phyloP scores from a whole-genome alignment of 164 flowering plant genomes.

The Santalum album region DNA sequence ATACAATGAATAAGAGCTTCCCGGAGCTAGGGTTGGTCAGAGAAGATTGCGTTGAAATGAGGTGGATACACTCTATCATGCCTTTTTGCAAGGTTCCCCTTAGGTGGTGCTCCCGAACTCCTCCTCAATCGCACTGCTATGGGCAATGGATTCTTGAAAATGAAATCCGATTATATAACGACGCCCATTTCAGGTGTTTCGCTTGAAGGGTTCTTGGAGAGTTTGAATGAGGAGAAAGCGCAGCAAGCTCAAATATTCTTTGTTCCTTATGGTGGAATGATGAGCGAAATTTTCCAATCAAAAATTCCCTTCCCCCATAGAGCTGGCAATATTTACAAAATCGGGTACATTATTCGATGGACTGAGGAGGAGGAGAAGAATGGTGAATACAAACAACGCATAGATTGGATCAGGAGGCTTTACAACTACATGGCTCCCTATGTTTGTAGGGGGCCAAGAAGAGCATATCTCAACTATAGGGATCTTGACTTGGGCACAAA shows the following conservation, averaged over 20 bases:
- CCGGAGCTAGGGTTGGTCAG: constrained; percentile 23
- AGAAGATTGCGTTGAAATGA: constrained; percentile 14
- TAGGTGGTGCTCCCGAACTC: constrained; percentile 7
- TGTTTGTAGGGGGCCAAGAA: constrained; percentile 23
- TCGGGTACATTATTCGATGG: constrained; percentile 28
- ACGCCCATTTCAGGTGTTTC: constrained; percentile 18
- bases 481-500: no score
- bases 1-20: constrained; percentile 18
- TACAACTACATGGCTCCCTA: constrained; percentile 17
- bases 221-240: constrained; percentile 10
- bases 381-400: constrained; percentile 8
- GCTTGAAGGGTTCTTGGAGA: constrained; percentile 22
- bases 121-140: constrained; percentile 14
- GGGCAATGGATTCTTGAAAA: constrained; percentile 17
- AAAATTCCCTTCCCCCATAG: constrained; percentile 31
- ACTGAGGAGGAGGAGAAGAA: not conserved
- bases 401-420: constrained; percentile 25
- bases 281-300: constrained; percentile 20
- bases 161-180: constrained; percentile 23
- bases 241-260: constrained; percentile 12
- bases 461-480: constrained; percentile 8
- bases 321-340: constrained; percentile 22
- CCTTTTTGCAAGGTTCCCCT: constrained; percentile 11
- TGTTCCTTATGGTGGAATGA: constrained; percentile 29
- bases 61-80: constrained; percentile 10